A percentile compares a stretch with the other conserved stretches of the same genome.
Evolutionary conservation across 768 basidiomycete genomes (phyloP).

Genomic region (Coprinopsis marcescibilis): DNA sequence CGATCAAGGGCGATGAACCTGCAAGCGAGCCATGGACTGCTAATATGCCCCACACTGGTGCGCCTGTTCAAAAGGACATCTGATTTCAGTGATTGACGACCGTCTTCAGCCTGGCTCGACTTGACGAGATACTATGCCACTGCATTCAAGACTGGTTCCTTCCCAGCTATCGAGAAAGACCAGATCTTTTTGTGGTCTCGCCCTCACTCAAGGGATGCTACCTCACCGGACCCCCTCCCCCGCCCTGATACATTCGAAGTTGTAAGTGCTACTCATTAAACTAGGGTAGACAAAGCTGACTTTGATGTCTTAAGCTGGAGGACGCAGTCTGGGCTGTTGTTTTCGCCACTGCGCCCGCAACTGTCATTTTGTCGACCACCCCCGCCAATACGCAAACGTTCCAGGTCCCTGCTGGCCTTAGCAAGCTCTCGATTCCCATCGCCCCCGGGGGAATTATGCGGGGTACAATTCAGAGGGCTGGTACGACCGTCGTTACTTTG

Average conservation of each 20-base stretch:
- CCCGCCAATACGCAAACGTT: conserved; percentile 38
- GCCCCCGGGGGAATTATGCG: conserved; percentile 45
- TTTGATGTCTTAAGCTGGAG: conserved; percentile 34
- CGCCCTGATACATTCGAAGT: conserved; percentile 53
- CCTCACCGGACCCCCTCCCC: conserved; percentile 48
- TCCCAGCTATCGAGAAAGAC: conserved; percentile 54
- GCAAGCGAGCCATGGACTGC: conserved; percentile 69
- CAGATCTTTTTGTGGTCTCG: conserved; percentile 67
- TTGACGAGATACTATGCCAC: conserved; percentile 61
- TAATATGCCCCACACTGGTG: conserved; percentile 53
- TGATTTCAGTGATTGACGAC: not conserved
- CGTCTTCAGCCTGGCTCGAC: conserved; percentile 50
- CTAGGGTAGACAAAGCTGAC: not conserved
- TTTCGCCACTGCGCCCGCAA: conserved; percentile 49
- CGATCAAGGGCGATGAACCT: conserved; percentile 68
- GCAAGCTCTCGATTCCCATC: conserved; percentile 57
- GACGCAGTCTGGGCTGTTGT: conserved; percentile 70
- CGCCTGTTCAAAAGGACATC: conserved; percentile 9
- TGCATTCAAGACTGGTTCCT: conserved; percentile 66
- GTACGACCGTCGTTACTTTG: conserved; percentile 41
- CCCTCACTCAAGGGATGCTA: conserved; percentile 51
- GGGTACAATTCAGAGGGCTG: conserved; percentile 42
- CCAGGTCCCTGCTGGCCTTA: conserved; percentile 49
- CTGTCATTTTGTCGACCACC: conserved; percentile 50
- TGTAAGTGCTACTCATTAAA: conserved; percentile 29